A percentile compares a stretch with the other conserved stretches of the same genome.
Evolutionary conservation across 169 alveolate species (phyloP).

Genomic region (Ichthyophthirius multifiliis): DNA sequence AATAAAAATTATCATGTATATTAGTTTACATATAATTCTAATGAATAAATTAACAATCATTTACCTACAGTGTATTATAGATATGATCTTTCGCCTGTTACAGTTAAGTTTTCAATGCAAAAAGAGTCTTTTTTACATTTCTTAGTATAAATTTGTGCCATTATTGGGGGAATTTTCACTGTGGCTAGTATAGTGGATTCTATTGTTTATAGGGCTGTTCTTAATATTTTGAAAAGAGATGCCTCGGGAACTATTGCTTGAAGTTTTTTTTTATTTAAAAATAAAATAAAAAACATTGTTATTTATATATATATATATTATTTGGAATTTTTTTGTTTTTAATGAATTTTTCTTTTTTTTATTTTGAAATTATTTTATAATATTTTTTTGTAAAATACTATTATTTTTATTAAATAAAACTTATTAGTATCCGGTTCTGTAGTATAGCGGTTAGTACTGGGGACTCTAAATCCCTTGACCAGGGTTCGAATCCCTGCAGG

Average conservation of each 20-base stretch:
- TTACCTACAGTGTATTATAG: constrained; percentile 78
- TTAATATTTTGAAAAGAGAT: constrained; percentile 8
- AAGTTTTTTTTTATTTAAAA: neutral
- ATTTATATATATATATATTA: neutral
- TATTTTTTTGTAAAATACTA: too few species aligned
- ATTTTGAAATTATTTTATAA: too few species aligned
- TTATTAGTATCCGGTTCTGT: too few species aligned
- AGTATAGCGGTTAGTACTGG: too few species aligned
- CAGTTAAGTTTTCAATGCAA: constrained; percentile 60
- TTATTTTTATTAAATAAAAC: too few species aligned
- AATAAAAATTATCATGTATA: constrained; percentile 49
- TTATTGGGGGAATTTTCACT: constrained; percentile 88
- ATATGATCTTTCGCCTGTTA: constrained; percentile 85
- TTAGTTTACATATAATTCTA: constrained; percentile 72
- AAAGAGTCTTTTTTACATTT: constrained; percentile 64
- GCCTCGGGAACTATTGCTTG: constrained; percentile 28
- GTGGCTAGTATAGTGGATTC: constrained; percentile 76
- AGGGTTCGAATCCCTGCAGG: too few species aligned
- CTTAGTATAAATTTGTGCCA: constrained; percentile 78
- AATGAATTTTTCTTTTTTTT: too few species aligned
- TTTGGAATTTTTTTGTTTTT: too few species aligned
- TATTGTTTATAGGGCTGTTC: constrained; percentile 32
- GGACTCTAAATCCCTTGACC: too few species aligned
- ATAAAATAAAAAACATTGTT: neutral
- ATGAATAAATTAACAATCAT: constrained; percentile 51